Evolutionary conservation across 2,329 filamentous ascomycete species (phyloP), one percentile per base, ranked within the genome.

Genomic region (Macrophomina tecta): DNA sequence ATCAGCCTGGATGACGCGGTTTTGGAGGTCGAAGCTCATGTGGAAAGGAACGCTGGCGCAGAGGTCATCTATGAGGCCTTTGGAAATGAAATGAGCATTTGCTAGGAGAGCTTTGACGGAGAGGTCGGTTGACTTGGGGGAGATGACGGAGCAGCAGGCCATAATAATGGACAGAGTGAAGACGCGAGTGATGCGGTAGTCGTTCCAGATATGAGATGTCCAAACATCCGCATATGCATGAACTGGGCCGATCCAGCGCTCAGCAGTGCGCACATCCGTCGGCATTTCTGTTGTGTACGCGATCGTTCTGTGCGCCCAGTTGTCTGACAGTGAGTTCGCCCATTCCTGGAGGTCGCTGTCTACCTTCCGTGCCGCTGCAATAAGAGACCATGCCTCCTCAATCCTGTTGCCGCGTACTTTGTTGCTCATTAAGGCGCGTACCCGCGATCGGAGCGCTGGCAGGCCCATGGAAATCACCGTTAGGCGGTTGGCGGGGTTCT

Each of bases 121-220:
- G 66, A 77, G 79, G 4, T 73, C 74, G 60, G 79, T 71, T 51
- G 80, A 76, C 40, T 79, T 74, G 9, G 75, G 68, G 49, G 64
- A 62, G 7, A 78, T 64, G 74, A 76, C 77, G 1, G 71, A 71
- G 2, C 75, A 67, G 67, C 78, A 80, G 3, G 73, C 74, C 63
- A 80, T 72, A 51, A 80, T 77, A 49, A 80, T 76, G 11, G 75
- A 69, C 42, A 78, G 73, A 62, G 77, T 80, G 70, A 79, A 80
- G 53, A 80, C 78, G 2, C 79, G 74, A 48, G 75, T 78, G 8
- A 80, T 74, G 8, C 79, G 74, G 68, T 81, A 79, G 64, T 81
- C 78, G 61, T 81, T 80, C 63, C 78, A 72, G 67, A 80, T 76
- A 56, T 75, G 78, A 1, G 78, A 78, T 9, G 79, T 72, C 23